A percentile compares a stretch with the other conserved stretches of the same genome.
Evolutionary conservation across 2,329 filamentous ascomycete genomes (phyloP).

Genomic region (Emericellopsis atlantica): DNA sequence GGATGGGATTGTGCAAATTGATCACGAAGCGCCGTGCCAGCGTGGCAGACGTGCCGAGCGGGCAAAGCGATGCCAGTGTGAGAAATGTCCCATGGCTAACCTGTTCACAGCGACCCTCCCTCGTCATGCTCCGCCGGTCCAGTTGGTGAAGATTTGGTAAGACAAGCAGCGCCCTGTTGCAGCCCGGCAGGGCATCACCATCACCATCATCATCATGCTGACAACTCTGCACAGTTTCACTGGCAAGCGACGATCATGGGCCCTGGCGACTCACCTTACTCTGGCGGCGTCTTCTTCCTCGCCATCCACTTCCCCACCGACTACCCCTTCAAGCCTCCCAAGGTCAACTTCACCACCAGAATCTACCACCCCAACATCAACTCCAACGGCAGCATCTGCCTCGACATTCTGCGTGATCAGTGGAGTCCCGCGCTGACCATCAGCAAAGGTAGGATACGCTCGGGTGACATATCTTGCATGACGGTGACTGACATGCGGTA

Average conservation of each 20-base stretch:
- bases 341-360: constrained; percentile 99
- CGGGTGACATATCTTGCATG: neutral
- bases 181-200: too few species aligned
- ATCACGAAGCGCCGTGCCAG: neutral
- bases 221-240: constrained; percentile 62
- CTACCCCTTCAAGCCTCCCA: constrained; percentile 99
- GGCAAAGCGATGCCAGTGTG: neutral
- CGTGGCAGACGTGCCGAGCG: neutral
- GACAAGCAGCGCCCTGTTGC: constrained; percentile 22
- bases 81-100: neutral
- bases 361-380: constrained; percentile 99
- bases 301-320: constrained; percentile 99
- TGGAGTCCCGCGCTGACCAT: constrained; percentile 98
- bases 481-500: constrained; percentile 21
- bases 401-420: constrained; percentile 97
- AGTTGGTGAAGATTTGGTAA: constrained; percentile 93
- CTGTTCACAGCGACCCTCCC: constrained; percentile 68
- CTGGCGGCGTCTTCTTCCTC: constrained; percentile 97
- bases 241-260: constrained; percentile 99
- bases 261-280: constrained; percentile 95
- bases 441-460: constrained; percentile 81
- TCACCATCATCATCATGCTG: neutral
- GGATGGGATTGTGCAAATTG: neutral
- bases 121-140: constrained; percentile 98
- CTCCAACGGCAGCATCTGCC: constrained; percentile 97